Percentiles rank a stretch among this genome's conserved stretches.
Evolutionary conservation across 768 basidiomycete genomes (phyloP).

Genomic region (Glaciozyma martinii): DNA sequence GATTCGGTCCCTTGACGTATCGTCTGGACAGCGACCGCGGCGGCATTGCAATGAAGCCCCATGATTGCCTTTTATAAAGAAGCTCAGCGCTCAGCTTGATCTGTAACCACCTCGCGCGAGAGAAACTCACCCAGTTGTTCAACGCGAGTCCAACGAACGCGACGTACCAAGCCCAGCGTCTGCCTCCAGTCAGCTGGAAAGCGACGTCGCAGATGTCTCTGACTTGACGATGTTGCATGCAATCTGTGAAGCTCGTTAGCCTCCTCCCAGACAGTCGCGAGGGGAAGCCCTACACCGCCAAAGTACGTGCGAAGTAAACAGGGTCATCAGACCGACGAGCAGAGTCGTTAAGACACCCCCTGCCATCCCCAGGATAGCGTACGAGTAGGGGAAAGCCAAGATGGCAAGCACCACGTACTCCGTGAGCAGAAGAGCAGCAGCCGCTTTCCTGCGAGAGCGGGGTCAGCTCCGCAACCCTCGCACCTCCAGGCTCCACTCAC

Average conservation of each 20-base stretch:
- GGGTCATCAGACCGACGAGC: slow-evolving; percentile 6
- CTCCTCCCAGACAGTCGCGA: background rate
- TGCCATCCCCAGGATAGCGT: slow-evolving; percentile 25
- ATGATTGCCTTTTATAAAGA: slow-evolving; percentile 52
- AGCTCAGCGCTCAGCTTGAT: slow-evolving; percentile 26
- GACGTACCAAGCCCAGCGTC: slow-evolving; percentile 12
- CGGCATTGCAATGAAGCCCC: slow-evolving; percentile 45
- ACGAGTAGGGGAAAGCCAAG: slow-evolving; percentile 30
- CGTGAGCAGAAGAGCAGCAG: background rate
- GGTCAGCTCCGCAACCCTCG: background rate
- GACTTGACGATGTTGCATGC: slow-evolving; percentile 24
- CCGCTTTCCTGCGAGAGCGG: background rate
- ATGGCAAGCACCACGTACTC: slow-evolving; percentile 13
- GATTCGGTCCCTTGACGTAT: slow-evolving; percentile 41
- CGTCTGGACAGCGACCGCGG: slow-evolving; percentile 42
- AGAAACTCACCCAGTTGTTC: slow-evolving; percentile 19
- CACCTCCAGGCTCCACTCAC: no score
- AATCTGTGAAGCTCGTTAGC: background rate
- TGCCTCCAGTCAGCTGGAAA: background rate
- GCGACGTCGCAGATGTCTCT: slow-evolving; percentile 12
- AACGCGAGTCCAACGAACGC: slow-evolving; percentile 30
- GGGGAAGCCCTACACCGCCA: slow-evolving; percentile 14
- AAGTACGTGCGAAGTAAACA: slow-evolving; percentile 28
- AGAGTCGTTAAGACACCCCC: slow-evolving; percentile 3
- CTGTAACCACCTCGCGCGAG: slow-evolving; percentile 15